These are phyloP conservation scores for Pichia sp. DNA, from an alignment of 1,139 yeast species.

Conservation along the genomic window DNA sequence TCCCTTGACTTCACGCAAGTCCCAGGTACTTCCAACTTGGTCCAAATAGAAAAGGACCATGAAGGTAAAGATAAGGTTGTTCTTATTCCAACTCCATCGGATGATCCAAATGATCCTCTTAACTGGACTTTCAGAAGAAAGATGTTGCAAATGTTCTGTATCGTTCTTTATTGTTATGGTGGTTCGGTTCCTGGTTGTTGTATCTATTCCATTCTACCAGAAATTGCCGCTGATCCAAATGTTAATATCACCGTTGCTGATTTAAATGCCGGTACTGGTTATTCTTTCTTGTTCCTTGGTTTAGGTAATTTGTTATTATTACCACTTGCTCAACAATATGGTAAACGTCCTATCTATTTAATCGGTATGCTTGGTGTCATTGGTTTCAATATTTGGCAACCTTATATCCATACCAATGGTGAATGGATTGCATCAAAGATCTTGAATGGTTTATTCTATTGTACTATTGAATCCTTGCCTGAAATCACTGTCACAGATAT, in stretches of 20 bases:
- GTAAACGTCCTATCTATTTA: constrained; percentile 51
- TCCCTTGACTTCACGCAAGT: constrained; percentile 38
- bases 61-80: constrained; percentile 38
- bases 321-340: constrained; percentile 52
- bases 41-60: constrained; percentile 40
- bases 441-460: constrained; percentile 47
- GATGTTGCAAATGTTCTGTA: constrained; percentile 36
- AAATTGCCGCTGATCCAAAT: constrained; percentile 40
- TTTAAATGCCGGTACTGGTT: constrained; percentile 52
- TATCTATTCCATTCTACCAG: constrained; percentile 43
- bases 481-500: constrained; percentile 51
- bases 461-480: constrained; percentile 56
- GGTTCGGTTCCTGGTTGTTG: constrained; percentile 49
- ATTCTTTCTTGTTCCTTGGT: constrained; percentile 47
- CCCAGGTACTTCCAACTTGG: constrained; percentile 63
- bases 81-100: constrained; percentile 44
- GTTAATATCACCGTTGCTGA: constrained; percentile 37
- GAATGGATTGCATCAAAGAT: constrained; percentile 43
- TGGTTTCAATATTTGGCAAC: constrained; percentile 43
- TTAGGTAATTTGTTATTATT: constrained; percentile 48
- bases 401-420: constrained; percentile 39
- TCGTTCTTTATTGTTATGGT: constrained; percentile 42
- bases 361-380: constrained; percentile 38
- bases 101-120: constrained; percentile 48
- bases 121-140: constrained; percentile 43